Evolutionary conservation across 345 rosid species (phyloP), one percentile per base, ranked within the genome.

Genomic region (Cardamine occulta): DNA sequence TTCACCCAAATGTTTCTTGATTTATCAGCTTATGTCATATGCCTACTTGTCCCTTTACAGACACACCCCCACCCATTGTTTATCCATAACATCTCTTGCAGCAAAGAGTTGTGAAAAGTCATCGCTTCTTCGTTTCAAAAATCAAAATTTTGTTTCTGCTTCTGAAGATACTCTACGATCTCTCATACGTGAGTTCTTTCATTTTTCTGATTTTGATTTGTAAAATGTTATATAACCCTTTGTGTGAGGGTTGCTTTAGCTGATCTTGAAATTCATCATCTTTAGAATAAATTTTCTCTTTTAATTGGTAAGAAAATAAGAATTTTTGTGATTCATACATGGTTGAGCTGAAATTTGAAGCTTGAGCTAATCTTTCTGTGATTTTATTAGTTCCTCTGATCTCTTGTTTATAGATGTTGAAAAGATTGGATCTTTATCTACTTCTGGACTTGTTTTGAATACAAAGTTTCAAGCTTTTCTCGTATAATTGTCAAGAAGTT

Each of bases 61-160:
- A 77, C 77, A 70, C 80, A 7, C 71, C 81, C 84, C 84, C 82
- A 83, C 75, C 78, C 85, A 83, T 76, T 80, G 60, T 79, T 84
- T 81, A 78, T 86, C 88, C 49, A 39, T 72, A 8, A 23, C 63
- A 60, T 61, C 54, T 76, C 66, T 52, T 63, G 26, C 69, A 63
- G 32, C 59, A 7, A 26, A 32, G 32, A 59, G 8, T 56, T 68
- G 17, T 68, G 35, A 29, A 66, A 65, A 59, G 58, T 24, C 34
- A 39, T 44, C 18, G 5, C 62, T 13, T 62, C 71, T 74, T 31
- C 35, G 13, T 70, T 34, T 59, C 59, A 4, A 15, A 18, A 54
- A 17, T 32, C 42, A 8, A 10, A n/a, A 47, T 55, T 1, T 14
- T 39, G 44, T 66, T 53, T 68, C 52, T 34, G 42, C 52, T 44